A percentile compares a stretch with the other conserved stretches of the same genome.
These are phyloP conservation scores for Lichenothelia convexa DNA, from an alignment of 495 filamentous ascomycete genomes.

Conservation along the genomic window DNA sequence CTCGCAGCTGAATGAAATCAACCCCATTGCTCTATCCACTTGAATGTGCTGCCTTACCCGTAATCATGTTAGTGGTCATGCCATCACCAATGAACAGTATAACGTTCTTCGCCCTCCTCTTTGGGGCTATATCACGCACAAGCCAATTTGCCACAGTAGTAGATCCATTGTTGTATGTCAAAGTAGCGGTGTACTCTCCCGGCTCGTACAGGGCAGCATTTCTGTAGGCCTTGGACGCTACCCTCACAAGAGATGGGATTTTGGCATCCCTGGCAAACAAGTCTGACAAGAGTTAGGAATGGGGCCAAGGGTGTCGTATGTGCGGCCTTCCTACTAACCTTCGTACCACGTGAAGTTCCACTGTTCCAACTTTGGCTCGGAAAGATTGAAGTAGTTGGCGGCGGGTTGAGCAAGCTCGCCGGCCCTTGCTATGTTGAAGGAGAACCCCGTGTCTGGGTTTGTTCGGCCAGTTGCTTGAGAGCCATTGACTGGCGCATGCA, in stretches of 20 bases:
- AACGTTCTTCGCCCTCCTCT: conserved; percentile 58
- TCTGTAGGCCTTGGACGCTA: conserved; percentile 51
- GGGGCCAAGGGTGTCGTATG: not conserved
- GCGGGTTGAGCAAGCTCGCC: conserved; percentile 28
- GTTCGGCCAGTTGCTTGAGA: conserved; percentile 44
- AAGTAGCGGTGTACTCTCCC: conserved; percentile 48
- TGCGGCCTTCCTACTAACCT: conserved; percentile 17
- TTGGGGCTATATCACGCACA: conserved; percentile 42
- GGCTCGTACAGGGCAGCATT: conserved; percentile 45
- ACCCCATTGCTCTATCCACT: not conserved
- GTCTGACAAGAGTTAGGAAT: conserved; percentile 25
- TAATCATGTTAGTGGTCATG: conserved; percentile 67
- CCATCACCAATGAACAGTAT: conserved; percentile 63
- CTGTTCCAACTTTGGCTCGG: conserved; percentile 42
- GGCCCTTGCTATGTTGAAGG: conserved; percentile 46
- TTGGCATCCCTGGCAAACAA: conserved; percentile 48
- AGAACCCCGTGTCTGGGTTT: conserved; percentile 39
- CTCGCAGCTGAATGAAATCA: conserved; percentile 32
- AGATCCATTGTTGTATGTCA: conserved; percentile 46
- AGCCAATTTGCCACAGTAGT: conserved; percentile 50
- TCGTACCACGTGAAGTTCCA: conserved; percentile 61
- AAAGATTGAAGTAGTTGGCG: conserved; percentile 38
- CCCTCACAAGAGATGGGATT: conserved; percentile 46
- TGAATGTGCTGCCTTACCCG: conserved; percentile 6
- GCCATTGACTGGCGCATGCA: conserved; percentile 59